phyloP scores from a whole-genome alignment of 75 land plant genomes.

The Cunninghamia lanceolata region DNA sequence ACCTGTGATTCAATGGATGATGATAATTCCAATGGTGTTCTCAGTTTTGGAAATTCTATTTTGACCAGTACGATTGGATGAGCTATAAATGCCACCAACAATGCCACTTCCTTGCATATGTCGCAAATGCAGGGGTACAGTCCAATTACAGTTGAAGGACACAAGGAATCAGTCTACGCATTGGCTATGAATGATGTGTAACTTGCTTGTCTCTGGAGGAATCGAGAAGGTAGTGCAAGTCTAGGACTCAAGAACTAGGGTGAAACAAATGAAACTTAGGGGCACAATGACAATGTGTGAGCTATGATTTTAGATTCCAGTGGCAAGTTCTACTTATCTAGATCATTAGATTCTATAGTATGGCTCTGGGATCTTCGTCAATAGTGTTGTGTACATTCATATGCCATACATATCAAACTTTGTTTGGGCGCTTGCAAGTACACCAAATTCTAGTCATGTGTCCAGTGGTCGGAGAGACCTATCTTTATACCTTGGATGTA shows the following conservation, averaged over 20 bases:
- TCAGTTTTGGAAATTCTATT: too few species aligned
- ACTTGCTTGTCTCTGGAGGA: slow-evolving; percentile 93
- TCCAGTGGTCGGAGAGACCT: too few species aligned
- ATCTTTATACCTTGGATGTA: too few species aligned
- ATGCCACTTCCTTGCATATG: slow-evolving; percentile 40
- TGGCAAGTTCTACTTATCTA: too few species aligned
- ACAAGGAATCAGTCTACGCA: slow-evolving; percentile 97
- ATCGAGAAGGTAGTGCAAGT: slow-evolving; percentile 97
- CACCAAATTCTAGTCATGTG: too few species aligned
- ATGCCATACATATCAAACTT: too few species aligned
- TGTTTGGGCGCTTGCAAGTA: too few species aligned
- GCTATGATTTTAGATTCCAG: slow-evolving; percentile 82
- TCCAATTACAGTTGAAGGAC: slow-evolving; percentile 85
- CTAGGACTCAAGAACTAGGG: slow-evolving; percentile 95
- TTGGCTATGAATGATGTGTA: slow-evolving; percentile 88
- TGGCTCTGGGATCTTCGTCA: too few species aligned
- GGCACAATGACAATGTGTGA: slow-evolving; percentile 97
- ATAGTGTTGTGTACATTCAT: too few species aligned
- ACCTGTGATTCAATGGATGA: slow-evolving; percentile 60
- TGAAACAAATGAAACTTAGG: slow-evolving; percentile 89
- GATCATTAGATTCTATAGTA: neutral
- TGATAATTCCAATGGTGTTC: too few species aligned
- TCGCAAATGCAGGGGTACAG: slow-evolving; percentile 58
- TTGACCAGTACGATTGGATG: slow-evolving; percentile 42
- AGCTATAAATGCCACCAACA: slow-evolving; percentile 43